Base-by-base conservation (phyloP, 73 alveolate species). In the Symbiodinium natans region DNA sequence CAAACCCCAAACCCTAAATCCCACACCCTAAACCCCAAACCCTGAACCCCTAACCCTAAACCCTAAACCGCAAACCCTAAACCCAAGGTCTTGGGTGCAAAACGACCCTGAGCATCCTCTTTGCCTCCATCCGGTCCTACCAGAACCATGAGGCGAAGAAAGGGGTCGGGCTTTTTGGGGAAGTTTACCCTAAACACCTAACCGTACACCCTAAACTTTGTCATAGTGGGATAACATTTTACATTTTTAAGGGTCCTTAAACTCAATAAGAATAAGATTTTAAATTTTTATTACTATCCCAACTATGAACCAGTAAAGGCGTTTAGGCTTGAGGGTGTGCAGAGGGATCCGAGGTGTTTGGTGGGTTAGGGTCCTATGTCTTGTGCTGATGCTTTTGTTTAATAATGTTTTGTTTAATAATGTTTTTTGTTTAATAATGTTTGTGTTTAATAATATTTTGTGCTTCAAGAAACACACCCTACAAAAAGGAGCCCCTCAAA, bases 61-160 rank as follows among this genome's bases (percentile, higher is more conserved):
- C 75, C 75, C 75, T 17, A 56, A 56, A 9, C 36, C 75, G 1
- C 0, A 56, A 2, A 25, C 75, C 75, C 75, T 56, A 15, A 5
- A 15, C 75, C 36, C 6, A 25, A 63, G 77, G 77, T 11, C 11
- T 36, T 42, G 85, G 46, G 27, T 74, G 27, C 56, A 54, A 88
- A 86, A 75, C 71, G 97, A 90, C 97, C 17, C 34, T 90, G 88
- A 90, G 97, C 97, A 90, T 90, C 36, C 97, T 90, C 39, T 90
- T 90, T 54, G 97, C 97, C 15, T 68, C 97, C 40, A 90, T 90
- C 80, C 97, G 97, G 43, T 84, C 97, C 88, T 90, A 90, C 54
- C 97, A 90, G 54, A 90, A 68, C 88, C 97, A 90, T 10, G 88
- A 90, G 52, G 97, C 54, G 54, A 31, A 41, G 68, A 27, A 1